Evolutionary conservation across 2,329 filamentous ascomycete genomes (phyloP), one percentile per base, ranked within the genome.

Genomic region (Penicillium sp.): DNA sequence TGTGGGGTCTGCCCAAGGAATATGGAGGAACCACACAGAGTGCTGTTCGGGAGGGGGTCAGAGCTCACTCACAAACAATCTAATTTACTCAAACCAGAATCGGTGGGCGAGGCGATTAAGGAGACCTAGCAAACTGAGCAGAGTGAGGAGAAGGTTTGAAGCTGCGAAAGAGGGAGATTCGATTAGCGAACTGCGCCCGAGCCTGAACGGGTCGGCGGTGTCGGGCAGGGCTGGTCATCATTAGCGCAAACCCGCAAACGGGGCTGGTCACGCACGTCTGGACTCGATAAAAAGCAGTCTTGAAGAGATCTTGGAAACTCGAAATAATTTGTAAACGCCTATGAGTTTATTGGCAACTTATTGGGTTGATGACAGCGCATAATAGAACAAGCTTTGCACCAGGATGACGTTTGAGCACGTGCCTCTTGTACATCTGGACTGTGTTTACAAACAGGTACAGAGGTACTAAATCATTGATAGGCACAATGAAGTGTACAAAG

Each of bases 1-100:
- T 64, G 62, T 62, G 62, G 61, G 61, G 61, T 55, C 51, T 44
- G 47, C 41, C 52, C 45, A 53, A 47, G 51, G 56, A 61, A 63
- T 49, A 51, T 40, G 41, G 58, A 47, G 56, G 55, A 61, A 64
- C 51, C 56, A 14, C 50, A 43, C 27, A 62, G 53, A 64, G 40
- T 27, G 19, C 10, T 27, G 23, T 18, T 18, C 23, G 23, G 10
- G 19, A 41, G 26, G 48, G 32, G 44, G 13, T 43, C 40, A 51
- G 35, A 39, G 34, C 16, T 53, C 40, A 65, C 62, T 63, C 60
- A 65, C 62, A 61, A 49, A 55, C 51, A 48, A 53, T 14, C 45
- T 51, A 16, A 51, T 49, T 18, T 48, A 47, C 36, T 44, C n/a
- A 53, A 54, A 30, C n/a, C 40, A 44, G n/a, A n/a, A n/a, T n/a